phyloP scores from a whole-genome alignment of 768 basidiomycete species.

The Trametes gibbosa region DNA sequence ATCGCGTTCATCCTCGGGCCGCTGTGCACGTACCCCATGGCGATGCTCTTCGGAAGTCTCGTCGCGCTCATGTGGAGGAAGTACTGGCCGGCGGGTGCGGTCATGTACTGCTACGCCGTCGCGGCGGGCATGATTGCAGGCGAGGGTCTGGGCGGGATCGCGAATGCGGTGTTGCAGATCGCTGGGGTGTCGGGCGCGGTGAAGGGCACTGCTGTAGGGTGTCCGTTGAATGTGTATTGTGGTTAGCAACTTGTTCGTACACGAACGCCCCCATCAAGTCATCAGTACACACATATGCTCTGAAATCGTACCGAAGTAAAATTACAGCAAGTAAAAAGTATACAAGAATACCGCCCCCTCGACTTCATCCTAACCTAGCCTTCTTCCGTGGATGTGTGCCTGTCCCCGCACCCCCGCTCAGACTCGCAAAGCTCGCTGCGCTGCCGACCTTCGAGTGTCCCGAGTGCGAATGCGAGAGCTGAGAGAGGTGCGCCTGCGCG shows the following conservation, averaged over 20 bases:
- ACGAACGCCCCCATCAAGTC: no score
- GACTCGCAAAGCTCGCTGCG: conserved; percentile 59
- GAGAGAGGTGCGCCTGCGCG: conserved; percentile 44
- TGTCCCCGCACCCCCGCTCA: conserved; percentile 49
- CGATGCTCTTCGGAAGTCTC: conserved; percentile 22
- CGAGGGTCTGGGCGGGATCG: conserved; percentile 39
- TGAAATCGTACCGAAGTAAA: no score
- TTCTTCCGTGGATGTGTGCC: conserved; percentile 68
- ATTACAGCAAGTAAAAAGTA: no score
- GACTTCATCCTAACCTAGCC: conserved; percentile 51
- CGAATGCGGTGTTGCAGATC: conserved; percentile 32
- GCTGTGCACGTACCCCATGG: conserved; percentile 22
- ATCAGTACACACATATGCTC: no score
- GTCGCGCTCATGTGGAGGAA: conserved; percentile 18
- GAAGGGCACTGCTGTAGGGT: conserved; percentile 30
- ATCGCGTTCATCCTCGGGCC: conserved; percentile 25
- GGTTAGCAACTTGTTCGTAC: no score
- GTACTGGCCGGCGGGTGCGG: conserved; percentile 8
- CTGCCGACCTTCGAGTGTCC: conserved; percentile 43
- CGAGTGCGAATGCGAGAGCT: conserved; percentile 28
- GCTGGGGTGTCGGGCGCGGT: conserved; percentile 27
- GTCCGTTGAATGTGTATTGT: conserved; percentile 30
- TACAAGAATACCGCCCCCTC: no score
- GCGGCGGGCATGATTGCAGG: conserved; percentile 41
- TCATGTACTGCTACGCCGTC: conserved; percentile 34